Base-by-base conservation (phyloP, 768 basidiomycete genomes). In the Hebeloma cylindrosporum region DNA sequence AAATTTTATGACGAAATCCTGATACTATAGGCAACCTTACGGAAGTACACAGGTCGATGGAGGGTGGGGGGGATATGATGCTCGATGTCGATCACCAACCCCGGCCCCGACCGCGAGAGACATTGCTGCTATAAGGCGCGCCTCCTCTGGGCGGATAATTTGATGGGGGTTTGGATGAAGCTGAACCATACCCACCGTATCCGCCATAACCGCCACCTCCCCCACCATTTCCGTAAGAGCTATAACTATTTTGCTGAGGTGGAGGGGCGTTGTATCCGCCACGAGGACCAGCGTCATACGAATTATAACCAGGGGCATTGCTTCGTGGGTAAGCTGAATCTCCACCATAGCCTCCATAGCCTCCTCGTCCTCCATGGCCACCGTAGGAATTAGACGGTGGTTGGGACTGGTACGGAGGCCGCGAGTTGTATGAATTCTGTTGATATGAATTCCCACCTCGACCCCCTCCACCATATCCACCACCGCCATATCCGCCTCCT, bases 51-150 rank as follows among this genome's bases (percentile, higher is more conserved):
- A n/a, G n/a, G n/a, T n/a, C n/a, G n/a, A n/a, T n/a, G n/a, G n/a
- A n/a, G n/a, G n/a, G n/a, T n/a, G n/a, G n/a, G n/a, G n/a, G n/a
- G n/a, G n/a, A n/a, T n/a, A n/a, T n/a, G n/a, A n/a, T n/a, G n/a
- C n/a, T n/a, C n/a, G n/a, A n/a, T n/a, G n/a, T n/a, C n/a, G 37
- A 66, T 68, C 58, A 66, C 64, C 76, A 72, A 33, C 75, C 74
- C 28, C 80, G 68, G 7, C 78, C 82, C 54, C 80, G 66, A 21
- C 77, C 77, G 44, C 79, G 65, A 11, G 54, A 41, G 25, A 57
- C 56, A 3, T 64, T 50, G 25, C 55, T 29, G 38, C 58, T 65
- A 37, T 70, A 47, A 14, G 54, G 42, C n/a, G 56, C 48, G 20
- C 54, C 52, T 18, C 64, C 68, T 45, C 69, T 51, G 7, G 53